Percentiles rank a stretch among this genome's conserved stretches.
Evolutionary conservation across 2,329 filamentous ascomycete genomes (phyloP).

Genomic region (Byssothecium circinans): DNA sequence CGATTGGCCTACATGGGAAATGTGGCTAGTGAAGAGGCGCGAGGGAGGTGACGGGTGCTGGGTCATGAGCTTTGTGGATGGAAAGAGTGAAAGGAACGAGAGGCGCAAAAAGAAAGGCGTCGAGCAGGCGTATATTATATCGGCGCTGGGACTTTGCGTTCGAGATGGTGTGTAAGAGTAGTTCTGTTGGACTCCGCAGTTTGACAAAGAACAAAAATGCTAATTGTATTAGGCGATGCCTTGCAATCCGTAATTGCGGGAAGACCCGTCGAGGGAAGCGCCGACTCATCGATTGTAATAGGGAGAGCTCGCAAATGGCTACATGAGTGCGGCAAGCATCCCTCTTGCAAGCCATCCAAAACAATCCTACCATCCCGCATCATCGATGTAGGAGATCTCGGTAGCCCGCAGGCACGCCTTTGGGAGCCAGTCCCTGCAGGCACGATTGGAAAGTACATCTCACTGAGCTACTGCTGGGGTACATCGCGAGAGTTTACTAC

Average conservation of each 20-base stretch:
- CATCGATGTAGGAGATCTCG: slow-evolving; percentile 5
- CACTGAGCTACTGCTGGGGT: slow-evolving; percentile 13
- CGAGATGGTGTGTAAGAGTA: too few species aligned
- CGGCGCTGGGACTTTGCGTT: slow-evolving; percentile 10
- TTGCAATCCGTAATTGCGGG: slow-evolving; percentile 5
- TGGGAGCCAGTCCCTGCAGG: slow-evolving; percentile 9
- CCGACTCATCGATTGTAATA: slow-evolving; percentile 1
- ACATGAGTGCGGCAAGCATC: slow-evolving; percentile 5
- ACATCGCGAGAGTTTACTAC: slow-evolving; percentile 5
- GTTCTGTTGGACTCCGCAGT: too few species aligned
- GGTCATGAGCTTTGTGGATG: slow-evolving; percentile 10
- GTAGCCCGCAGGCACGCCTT: slow-evolving; percentile 4
- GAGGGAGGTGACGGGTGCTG: slow-evolving; percentile 7
- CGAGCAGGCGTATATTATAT: slow-evolving; percentile 5
- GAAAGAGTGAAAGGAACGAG: background rate
- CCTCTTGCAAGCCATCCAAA: slow-evolving; percentile 1
- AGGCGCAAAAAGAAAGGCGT: background rate
- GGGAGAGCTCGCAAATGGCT: slow-evolving; percentile 6
- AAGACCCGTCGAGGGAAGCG: slow-evolving; percentile 4
- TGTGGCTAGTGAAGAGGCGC: slow-evolving; percentile 9
- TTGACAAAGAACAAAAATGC: too few species aligned
- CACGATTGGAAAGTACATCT: slow-evolving; percentile 7
- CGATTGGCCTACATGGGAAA: slow-evolving; percentile 7
- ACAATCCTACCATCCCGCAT: slow-evolving; percentile 8
- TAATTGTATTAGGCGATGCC: too few species aligned